Conservation (phyloP, 148 eudicot genomes). For the Polygonum aviculare region DNA sequence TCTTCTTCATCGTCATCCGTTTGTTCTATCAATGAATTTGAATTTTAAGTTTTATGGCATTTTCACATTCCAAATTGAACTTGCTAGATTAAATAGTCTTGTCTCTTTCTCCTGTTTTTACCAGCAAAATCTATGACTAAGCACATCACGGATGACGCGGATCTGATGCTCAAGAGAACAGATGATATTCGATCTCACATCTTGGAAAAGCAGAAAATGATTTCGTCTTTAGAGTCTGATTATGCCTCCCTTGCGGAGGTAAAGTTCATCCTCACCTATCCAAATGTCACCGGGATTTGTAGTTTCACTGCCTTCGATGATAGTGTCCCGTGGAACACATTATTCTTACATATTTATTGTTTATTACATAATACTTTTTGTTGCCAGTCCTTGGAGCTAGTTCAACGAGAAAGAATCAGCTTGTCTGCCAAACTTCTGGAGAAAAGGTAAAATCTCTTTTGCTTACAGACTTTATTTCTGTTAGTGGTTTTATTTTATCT, state of each 20-base stretch:
- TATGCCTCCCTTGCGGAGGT: constrained; percentile 60
- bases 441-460: constrained; percentile 40
- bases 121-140: constrained; percentile 48
- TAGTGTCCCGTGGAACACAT: background rate
- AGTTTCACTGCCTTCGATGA: background rate
- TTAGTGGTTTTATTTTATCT: background rate
- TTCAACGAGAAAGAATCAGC: constrained; percentile 60
- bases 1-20: background rate
- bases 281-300: too few relatives aligned
- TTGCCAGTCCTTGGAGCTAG: constrained; percentile 71
- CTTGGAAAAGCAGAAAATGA: constrained; percentile 60
- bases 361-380: background rate
- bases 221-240: constrained; percentile 53
- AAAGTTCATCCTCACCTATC: background rate
- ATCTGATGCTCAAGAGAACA: constrained; percentile 44
- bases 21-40: background rate
- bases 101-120: background rate
- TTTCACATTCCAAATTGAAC: background rate
- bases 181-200: constrained; percentile 59
- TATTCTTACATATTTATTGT: background rate
- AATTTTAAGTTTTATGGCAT: too few relatives aligned
- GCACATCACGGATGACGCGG: constrained; percentile 51
- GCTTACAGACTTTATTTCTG: background rate
- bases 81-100: background rate
- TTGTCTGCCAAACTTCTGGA: constrained; percentile 44